A percentile compares a stretch with the other conserved stretches of the same genome.
These are phyloP conservation scores for Colletotrichum acutatum DNA, from an alignment of 2,329 filamentous ascomycete genomes.

Conservation along the genomic window DNA sequence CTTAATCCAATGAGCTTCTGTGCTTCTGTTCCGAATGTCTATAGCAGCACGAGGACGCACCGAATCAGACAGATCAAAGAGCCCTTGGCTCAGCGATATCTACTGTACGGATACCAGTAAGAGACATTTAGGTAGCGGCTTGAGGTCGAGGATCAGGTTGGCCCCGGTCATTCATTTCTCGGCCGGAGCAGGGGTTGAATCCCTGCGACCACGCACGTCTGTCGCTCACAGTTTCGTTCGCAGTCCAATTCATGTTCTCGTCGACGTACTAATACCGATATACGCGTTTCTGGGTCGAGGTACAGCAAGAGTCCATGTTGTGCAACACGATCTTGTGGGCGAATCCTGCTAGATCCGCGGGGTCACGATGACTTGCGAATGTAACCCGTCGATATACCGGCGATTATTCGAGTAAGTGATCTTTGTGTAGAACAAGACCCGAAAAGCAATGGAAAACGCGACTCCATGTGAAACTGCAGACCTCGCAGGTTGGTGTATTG, in stretches of 20 bases:
- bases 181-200: conserved; percentile 24
- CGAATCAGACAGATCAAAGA: neutral
- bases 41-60: neutral
- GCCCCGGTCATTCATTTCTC: conserved; percentile 8
- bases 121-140: neutral
- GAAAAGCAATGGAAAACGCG: neutral
- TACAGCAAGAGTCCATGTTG: neutral
- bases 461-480: neutral
- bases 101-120: neutral
- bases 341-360: neutral
- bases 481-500: neutral
- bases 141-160: neutral
- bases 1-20: conserved; percentile 1
- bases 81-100: neutral
- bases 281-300: neutral
- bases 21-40: neutral
- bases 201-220: conserved; percentile 1
- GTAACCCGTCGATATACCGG: neutral
- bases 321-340: neutral
- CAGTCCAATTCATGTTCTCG: neutral
- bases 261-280: neutral
- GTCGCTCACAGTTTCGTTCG: neutral
- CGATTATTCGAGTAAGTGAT: neutral
- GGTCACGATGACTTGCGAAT: neutral
- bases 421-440: neutral